Conservation (phyloP, 169 alveolate genomes). For the Plasmodium gaboni region DNA sequence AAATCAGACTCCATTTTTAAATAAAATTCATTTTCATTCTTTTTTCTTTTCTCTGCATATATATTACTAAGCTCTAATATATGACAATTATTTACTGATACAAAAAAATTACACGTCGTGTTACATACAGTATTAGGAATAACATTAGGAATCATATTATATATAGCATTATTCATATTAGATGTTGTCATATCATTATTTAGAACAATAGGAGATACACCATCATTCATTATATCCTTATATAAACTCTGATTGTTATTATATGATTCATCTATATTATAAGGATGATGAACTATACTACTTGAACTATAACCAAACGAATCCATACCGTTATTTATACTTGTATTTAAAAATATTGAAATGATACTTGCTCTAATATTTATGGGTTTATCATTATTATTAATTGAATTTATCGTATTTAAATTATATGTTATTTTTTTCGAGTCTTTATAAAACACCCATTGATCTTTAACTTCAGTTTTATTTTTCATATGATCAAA, state of each 20-base stretch:
- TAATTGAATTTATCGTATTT: slow-evolving; percentile 9
- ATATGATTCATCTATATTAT: background rate
- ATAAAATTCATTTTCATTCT: slow-evolving; percentile 30
- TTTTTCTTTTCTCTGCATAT: slow-evolving; percentile 59
- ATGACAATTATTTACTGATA: slow-evolving; percentile 47
- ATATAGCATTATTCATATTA: background rate
- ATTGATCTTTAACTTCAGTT: background rate
- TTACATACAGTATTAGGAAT: background rate
- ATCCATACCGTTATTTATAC: no score
- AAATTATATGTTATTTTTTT: slow-evolving; percentile 24
- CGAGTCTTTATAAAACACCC: slow-evolving; percentile 20
- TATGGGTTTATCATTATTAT: background rate
- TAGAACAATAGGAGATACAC: background rate
- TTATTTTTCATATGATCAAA: slow-evolving; percentile 4
- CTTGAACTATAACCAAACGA: background rate
- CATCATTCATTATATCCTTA: background rate
- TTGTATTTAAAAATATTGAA: slow-evolving; percentile 13
- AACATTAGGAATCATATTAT: background rate
- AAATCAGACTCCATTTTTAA: slow-evolving; percentile 39
- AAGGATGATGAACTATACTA: background rate
- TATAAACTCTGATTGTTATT: background rate
- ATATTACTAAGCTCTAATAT: slow-evolving; percentile 58
- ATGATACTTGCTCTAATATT: slow-evolving; percentile 35
- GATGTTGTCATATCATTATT: background rate
- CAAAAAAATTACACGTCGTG: slow-evolving; percentile 16